A percentile compares a stretch with the other conserved stretches of the same genome.
Evolutionary conservation across 441 rosid genomes (phyloP).

Genomic region (Pelargonium australe): DNA sequence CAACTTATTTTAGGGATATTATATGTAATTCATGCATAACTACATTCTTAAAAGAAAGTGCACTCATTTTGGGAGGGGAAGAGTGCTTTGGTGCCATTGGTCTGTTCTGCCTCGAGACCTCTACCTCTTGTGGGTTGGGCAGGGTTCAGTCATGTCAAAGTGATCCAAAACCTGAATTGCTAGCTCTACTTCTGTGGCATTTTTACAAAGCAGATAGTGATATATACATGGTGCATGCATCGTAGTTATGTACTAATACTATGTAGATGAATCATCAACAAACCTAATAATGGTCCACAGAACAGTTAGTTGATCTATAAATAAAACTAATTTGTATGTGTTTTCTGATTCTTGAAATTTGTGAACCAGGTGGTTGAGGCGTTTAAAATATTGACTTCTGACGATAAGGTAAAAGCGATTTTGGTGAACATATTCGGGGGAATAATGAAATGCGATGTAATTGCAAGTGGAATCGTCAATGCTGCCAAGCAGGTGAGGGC

Average conservation of each 20-base stretch:
- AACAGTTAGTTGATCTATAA: not conserved
- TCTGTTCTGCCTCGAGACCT: not conserved
- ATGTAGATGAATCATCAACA: not conserved
- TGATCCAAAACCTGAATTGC: too few relatives aligned
- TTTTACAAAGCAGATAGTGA: too few relatives aligned
- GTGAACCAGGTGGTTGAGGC: slow-evolving; percentile 84
- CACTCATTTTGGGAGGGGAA: not conserved
- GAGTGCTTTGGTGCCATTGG: not conserved
- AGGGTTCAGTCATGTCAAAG: too few relatives aligned
- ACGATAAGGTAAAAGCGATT: slow-evolving; percentile 93
- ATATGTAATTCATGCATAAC: too few relatives aligned
- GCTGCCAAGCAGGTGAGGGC: slow-evolving; percentile 82
- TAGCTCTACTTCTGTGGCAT: too few relatives aligned
- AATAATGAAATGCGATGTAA: slow-evolving; percentile 95
- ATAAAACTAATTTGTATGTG: not conserved
- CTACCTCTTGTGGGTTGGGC: too few relatives aligned
- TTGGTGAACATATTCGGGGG: slow-evolving; percentile 97
- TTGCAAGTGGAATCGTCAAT: slow-evolving; percentile 95
- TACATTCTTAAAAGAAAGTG: too few relatives aligned
- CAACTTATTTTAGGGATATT: too few relatives aligned
- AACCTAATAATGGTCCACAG: not conserved
- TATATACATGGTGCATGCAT: too few relatives aligned
- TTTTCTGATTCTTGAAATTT: slow-evolving; percentile 10
- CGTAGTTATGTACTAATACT: too few relatives aligned
- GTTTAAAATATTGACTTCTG: slow-evolving; percentile 90